Evolutionary conservation across 1,284 basidiomycete genomes (phyloP).

Genomic region (Leccinum variabile): DNA sequence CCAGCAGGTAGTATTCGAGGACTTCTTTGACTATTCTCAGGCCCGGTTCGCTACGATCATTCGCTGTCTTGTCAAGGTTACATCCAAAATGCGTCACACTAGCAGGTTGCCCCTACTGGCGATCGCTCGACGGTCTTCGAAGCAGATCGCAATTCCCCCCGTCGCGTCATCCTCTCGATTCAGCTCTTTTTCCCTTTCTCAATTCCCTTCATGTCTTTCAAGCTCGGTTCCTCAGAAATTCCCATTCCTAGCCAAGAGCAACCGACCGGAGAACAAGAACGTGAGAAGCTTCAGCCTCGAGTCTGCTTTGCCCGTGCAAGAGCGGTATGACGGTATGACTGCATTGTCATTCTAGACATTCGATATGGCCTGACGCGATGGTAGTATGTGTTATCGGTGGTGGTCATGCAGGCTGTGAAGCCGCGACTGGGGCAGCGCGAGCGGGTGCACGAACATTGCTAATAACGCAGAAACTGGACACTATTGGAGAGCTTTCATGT

Average conservation of each 20-base stretch:
- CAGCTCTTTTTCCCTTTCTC: neutral
- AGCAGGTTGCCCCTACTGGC: conserved; percentile 8
- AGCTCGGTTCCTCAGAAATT: neutral
- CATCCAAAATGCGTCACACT: conserved; percentile 11
- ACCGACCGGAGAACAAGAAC: neutral
- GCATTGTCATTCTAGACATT: neutral
- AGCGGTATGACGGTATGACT: conserved; percentile 29
- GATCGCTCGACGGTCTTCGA: conserved; percentile 4
- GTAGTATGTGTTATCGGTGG: conserved; percentile 87
- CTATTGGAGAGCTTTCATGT: conserved; percentile 86
- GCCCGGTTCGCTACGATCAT: too few species aligned
- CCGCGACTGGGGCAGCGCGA: conserved; percentile 81
- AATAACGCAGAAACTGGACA: conserved; percentile 77
- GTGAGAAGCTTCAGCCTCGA: conserved; percentile 6
- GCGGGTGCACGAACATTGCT: conserved; percentile 79
- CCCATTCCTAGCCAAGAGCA: neutral
- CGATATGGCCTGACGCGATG: neutral
- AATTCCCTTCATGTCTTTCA: neutral
- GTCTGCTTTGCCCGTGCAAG: neutral
- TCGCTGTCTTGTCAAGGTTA: neutral
- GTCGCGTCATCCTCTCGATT: neutral
- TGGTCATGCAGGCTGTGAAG: conserved; percentile 90
- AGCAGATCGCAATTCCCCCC: neutral
- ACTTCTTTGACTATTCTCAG: neutral
- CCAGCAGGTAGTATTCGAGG: neutral